These are phyloP conservation scores for Persicaria tinctoria DNA, from an alignment of 148 eudicot genomes.

Conservation along the genomic window DNA sequence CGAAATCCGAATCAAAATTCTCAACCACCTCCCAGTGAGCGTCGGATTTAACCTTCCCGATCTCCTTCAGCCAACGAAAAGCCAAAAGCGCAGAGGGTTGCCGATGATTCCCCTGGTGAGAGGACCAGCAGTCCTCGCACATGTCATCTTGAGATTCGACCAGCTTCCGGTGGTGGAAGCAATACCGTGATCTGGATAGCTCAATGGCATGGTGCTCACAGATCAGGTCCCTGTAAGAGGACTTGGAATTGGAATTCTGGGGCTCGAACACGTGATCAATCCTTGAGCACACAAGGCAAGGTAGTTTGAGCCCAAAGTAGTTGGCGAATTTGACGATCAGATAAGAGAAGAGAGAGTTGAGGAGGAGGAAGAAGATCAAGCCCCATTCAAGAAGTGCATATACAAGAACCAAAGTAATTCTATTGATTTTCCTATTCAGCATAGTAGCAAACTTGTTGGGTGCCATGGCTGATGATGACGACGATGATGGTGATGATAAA, in stretches of 20 bases:
- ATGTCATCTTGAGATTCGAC: constrained; percentile 33
- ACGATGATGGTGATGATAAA: not conserved
- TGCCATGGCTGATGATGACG: constrained; percentile 40
- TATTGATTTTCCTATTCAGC: constrained; percentile 62
- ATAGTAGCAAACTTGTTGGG: constrained; percentile 58
- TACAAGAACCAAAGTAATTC: constrained; percentile 43
- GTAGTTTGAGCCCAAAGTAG: constrained; percentile 72
- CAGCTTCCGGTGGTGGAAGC: constrained; percentile 52
- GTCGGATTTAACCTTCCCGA: constrained; percentile 13
- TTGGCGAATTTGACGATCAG: constrained; percentile 65
- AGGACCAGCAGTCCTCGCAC: constrained; percentile 56
- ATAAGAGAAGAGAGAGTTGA: constrained; percentile 68
- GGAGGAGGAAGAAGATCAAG: constrained; percentile 59
- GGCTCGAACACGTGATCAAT: constrained; percentile 55
- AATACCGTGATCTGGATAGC: constrained; percentile 59
- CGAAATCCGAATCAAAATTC: constrained; percentile 17
- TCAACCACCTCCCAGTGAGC: constrained; percentile 37
- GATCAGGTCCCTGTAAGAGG: constrained; percentile 44
- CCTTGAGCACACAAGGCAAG: constrained; percentile 71
- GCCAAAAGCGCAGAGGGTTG: not conserved
- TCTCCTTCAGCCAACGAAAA: constrained; percentile 14
- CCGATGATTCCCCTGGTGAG: constrained; percentile 18
- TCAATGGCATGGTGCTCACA: constrained; percentile 70
- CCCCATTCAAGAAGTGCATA: constrained; percentile 78
- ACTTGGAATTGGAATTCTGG: constrained; percentile 17